phyloP scores from a whole-genome alignment of 75 land plant species.

The Pinus albicaulis region DNA sequence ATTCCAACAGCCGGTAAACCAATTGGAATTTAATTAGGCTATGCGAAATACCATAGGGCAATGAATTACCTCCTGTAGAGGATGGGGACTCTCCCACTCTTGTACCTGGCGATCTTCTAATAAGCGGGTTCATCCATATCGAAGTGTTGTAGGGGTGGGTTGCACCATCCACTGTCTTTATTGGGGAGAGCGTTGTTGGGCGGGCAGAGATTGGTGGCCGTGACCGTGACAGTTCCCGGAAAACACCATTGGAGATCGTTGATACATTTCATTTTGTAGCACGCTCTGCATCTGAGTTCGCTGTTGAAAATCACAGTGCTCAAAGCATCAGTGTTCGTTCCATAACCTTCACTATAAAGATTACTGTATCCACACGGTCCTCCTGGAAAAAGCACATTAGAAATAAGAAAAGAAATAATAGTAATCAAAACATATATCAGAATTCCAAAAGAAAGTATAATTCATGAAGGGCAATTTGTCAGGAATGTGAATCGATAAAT shows the following conservation, averaged over 20 bases:
- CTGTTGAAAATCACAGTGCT: slow-evolving; percentile 9
- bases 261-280: background rate
- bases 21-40: no score
- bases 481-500: no score
- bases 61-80: slow-evolving; percentile 10
- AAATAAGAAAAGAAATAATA: no score
- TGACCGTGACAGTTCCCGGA: slow-evolving; percentile 7
- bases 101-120: slow-evolving; percentile 2
- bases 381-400: background rate
- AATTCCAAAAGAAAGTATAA: no score
- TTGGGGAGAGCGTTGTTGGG: slow-evolving; percentile 1
- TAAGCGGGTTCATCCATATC: slow-evolving; percentile 7
- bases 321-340: slow-evolving; percentile 9
- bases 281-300: slow-evolving; percentile 1
- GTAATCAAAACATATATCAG: no score
- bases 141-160: slow-evolving; percentile 8
- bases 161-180: slow-evolving; percentile 13
- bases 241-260: slow-evolving; percentile 1
- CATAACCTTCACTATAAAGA: slow-evolving; percentile 20
- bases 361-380: slow-evolving; percentile 14
- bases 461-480: no score
- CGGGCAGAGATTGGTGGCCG: slow-evolving; percentile 14
- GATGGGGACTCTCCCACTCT: slow-evolving; percentile 1
- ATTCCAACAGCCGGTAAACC: no score
- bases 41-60: no score